phyloP scores from a whole-genome alignment of 306 rosid genomes.

The Dalbergia cochinchinensis region DNA sequence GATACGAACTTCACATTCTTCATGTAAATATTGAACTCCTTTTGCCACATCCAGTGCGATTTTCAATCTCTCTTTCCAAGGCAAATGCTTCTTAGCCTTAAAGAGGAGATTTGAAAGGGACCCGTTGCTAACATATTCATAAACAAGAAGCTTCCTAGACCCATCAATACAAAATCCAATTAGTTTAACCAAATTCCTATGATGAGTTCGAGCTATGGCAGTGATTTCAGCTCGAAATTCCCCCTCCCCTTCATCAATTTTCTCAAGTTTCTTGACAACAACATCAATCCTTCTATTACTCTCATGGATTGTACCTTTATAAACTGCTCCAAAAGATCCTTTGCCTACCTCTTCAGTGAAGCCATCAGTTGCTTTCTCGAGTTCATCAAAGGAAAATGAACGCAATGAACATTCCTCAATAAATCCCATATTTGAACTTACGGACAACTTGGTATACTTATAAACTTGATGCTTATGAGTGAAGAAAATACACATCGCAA shows the following conservation, averaged over 20 bases:
- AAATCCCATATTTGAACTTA: conserved; percentile 33
- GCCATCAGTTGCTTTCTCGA: conserved; percentile 29
- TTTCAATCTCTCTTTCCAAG: conserved; percentile 40
- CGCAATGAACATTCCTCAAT: conserved; percentile 44
- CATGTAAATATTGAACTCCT: conserved; percentile 53
- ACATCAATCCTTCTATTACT: conserved; percentile 27
- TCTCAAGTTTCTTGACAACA: conserved; percentile 50
- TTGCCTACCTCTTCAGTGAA: conserved; percentile 52
- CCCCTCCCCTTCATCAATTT: conserved; percentile 42
- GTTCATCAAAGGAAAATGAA: conserved; percentile 50
- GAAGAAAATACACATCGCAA: conserved; percentile 23
- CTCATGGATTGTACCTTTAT: conserved; percentile 33
- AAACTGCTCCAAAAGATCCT: conserved; percentile 53
- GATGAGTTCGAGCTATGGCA: conserved; percentile 55
- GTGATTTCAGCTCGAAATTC: conserved; percentile 52
- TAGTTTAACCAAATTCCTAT: conserved; percentile 51
- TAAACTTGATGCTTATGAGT: conserved; percentile 34
- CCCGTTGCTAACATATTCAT: conserved; percentile 54
- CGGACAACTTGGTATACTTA: conserved; percentile 28
- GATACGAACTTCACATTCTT: conserved; percentile 48
- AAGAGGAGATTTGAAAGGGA: conserved; percentile 52
- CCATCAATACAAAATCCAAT: conserved; percentile 57
- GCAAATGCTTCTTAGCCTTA: background rate
- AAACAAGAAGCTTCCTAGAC: conserved; percentile 48
- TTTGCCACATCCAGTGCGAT: conserved; percentile 48